Conservation (phyloP, 352 stramenopile species). For the Pythium folliculosum region DNA sequence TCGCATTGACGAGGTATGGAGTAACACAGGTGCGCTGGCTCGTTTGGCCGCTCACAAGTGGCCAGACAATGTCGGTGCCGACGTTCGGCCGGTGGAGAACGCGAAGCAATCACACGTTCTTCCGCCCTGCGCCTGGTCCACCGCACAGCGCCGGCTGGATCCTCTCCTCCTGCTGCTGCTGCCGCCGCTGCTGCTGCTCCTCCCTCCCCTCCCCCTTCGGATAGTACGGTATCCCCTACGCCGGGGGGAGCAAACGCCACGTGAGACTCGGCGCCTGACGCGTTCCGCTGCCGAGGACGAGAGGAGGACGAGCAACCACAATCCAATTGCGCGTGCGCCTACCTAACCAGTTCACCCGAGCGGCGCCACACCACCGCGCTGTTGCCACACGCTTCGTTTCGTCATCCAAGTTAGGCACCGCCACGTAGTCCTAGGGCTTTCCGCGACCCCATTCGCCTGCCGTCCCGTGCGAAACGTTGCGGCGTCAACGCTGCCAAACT, state of each 20-base stretch:
- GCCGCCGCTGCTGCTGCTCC: neutral
- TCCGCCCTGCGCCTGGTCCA: neutral
- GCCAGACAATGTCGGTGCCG: slow-evolving; percentile 10
- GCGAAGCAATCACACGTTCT: neutral
- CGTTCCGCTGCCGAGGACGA: neutral
- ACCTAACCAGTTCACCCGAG: neutral
- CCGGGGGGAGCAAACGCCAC: neutral
- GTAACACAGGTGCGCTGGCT: neutral
- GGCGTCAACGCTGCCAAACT: neutral
- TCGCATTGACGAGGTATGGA: neutral
- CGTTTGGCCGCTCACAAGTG: slow-evolving; percentile 4
- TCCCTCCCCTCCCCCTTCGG: neutral
- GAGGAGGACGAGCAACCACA: neutral
- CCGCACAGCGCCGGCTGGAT: neutral
- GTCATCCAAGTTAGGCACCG: neutral
- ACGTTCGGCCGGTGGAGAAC: neutral
- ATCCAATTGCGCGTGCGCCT: neutral
- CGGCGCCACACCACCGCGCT: neutral
- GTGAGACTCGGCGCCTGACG: slow-evolving; percentile 1
- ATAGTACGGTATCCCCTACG: neutral
- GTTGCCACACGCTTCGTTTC: neutral
- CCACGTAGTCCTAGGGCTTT: neutral
- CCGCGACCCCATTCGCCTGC: neutral
- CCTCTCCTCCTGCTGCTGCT: neutral
- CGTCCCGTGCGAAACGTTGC: neutral